These are phyloP conservation scores for Pseudozyma flocculosa DNA, from an alignment of 1,284 basidiomycete species.

Conservation along the genomic window DNA sequence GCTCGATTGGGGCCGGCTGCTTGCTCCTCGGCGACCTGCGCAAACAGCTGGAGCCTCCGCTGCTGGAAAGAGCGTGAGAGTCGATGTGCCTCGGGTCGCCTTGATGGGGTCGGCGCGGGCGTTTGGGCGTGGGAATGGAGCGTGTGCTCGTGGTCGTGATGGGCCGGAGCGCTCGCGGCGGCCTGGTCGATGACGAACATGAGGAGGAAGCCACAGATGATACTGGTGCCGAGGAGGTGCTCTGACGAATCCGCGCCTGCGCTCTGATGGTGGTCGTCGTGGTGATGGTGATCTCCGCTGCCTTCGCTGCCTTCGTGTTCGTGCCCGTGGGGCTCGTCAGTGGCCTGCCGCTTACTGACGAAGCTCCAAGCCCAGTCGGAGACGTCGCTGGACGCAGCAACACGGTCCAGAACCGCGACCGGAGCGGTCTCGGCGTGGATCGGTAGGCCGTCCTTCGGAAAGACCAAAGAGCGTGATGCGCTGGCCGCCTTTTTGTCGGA, in stretches of 20 bases:
- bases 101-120: not conserved
- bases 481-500: too few species aligned
- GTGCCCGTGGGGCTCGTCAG: constrained; percentile 4
- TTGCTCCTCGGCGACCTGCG: too few species aligned
- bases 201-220: constrained; percentile 51
- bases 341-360: constrained; percentile 21
- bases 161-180: constrained; percentile 3
- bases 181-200: constrained; percentile 48
- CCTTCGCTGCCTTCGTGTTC: constrained; percentile 1
- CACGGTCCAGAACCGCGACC: too few species aligned
- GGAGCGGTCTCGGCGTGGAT: too few species aligned
- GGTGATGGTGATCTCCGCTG: not conserved
- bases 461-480: too few species aligned
- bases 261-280: constrained; percentile 2
- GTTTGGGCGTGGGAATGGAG: not conserved
- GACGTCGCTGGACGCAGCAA: too few species aligned
- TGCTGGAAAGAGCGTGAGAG: constrained; percentile 31
- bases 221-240: constrained; percentile 37
- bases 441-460: too few species aligned
- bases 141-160: constrained; percentile 2
- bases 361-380: constrained; percentile 26
- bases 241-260: constrained; percentile 16
- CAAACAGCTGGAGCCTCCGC: too few species aligned
- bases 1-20: too few species aligned
- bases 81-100: constrained; percentile 27